Conservation (phyloP, 805 yeast species). For the Candida jianshihensis region DNA sequence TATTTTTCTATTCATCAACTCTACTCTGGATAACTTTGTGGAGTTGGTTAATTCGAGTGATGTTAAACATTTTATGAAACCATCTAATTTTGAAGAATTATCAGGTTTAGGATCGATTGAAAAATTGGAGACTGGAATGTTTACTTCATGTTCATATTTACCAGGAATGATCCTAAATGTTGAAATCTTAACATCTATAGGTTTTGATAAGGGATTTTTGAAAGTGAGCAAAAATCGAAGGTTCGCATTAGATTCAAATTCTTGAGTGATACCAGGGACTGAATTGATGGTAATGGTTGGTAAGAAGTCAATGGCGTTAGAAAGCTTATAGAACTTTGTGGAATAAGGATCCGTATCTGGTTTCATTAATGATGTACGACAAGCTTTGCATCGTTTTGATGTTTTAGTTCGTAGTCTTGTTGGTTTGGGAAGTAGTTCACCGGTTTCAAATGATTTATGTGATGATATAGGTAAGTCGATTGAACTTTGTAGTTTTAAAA, state of each 20-base stretch:
- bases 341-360: constrained; percentile 21
- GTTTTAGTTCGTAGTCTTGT: constrained; percentile 16
- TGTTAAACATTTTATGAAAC: constrained; percentile 22
- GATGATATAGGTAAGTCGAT: neutral
- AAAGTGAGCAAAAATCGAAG: constrained; percentile 7
- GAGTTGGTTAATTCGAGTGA: constrained; percentile 21
- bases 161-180: constrained; percentile 6
- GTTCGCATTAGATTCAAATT: neutral
- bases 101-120: constrained; percentile 13
- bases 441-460: neutral
- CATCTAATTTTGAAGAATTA: constrained; percentile 13
- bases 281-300: constrained; percentile 11
- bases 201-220: constrained; percentile 12
- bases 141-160: constrained; percentile 1
- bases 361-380: constrained; percentile 21
- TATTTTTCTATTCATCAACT: constrained; percentile 20
- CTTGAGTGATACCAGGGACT: constrained; percentile 3
- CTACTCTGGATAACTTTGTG: constrained; percentile 25
- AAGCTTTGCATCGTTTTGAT: constrained; percentile 22
- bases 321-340: constrained; percentile 21
- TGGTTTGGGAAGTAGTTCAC: constrained; percentile 9
- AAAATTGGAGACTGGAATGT: constrained; percentile 16
- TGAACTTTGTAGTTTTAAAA: constrained; percentile 4
- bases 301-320: constrained; percentile 20
- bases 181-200: constrained; percentile 10